These are phyloP conservation scores for Amanita thiersii DNA, from an alignment of 768 basidiomycete genomes.

Conservation along the genomic window DNA sequence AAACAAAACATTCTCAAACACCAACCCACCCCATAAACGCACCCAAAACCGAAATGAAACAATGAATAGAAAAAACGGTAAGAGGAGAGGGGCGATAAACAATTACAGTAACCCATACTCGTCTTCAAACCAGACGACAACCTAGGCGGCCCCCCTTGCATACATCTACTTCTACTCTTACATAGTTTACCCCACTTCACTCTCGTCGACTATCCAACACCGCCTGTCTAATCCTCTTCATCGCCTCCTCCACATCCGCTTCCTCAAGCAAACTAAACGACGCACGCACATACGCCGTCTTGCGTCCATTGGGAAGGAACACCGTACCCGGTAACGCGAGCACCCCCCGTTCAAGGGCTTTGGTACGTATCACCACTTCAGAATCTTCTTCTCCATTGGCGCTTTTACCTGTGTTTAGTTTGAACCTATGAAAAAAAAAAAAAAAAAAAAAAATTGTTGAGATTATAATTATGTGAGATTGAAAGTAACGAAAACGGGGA, in stretches of 20 bases:
- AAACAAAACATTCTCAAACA: no score
- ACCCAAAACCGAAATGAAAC: no score
- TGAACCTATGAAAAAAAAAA: slow-evolving; percentile 44
- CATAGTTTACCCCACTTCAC: no score
- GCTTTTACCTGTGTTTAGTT: slow-evolving; percentile 29
- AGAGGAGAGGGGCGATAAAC: no score
- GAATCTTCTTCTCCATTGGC: slow-evolving; percentile 51
- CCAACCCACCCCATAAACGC: no score
- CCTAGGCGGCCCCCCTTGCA: no score
- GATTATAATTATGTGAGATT: neutral
- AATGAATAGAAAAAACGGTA: no score
- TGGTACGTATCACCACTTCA: slow-evolving; percentile 58
- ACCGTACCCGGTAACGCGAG: slow-evolving; percentile 84
- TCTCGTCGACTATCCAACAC: slow-evolving; percentile 22
- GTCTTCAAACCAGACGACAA: no score
- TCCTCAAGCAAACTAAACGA: slow-evolving; percentile 66
- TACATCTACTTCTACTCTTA: no score
- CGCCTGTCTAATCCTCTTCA: slow-evolving; percentile 46
- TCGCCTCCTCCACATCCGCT: slow-evolving; percentile 66
- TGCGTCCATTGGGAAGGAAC: slow-evolving; percentile 67
- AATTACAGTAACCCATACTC: no score
- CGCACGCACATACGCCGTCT: slow-evolving; percentile 72
- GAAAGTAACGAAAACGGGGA: neutral
- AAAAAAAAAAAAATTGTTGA: no score
- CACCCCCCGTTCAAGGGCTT: slow-evolving; percentile 74